These are phyloP conservation scores for Mycena capillaripes DNA, from an alignment of 768 basidiomycete genomes.

Conservation along the genomic window DNA sequence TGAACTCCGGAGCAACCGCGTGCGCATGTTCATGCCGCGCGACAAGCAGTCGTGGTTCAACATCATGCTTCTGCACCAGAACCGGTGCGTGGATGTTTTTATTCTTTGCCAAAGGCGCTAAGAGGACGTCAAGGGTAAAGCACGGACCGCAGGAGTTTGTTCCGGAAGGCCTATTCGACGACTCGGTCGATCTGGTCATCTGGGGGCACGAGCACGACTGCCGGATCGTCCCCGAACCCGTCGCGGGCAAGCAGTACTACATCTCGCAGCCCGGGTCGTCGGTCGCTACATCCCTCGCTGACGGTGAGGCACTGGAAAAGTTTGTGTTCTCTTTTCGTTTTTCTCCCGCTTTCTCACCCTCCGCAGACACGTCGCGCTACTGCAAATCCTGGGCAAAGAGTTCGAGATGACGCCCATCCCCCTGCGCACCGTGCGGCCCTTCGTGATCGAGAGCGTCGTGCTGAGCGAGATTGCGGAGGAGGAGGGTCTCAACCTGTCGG, in stretches of 20 bases:
- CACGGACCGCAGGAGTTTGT: slow-evolving; percentile 96
- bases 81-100: slow-evolving; percentile 71
- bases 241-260: slow-evolving; percentile 91
- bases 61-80: slow-evolving; percentile 93
- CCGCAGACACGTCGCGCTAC: slow-evolving; percentile 88
- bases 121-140: slow-evolving; percentile 76
- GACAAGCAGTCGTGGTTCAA: slow-evolving; percentile 97
- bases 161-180: slow-evolving; percentile 97
- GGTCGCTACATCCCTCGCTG: slow-evolving; percentile 93
- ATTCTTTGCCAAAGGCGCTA: neutral
- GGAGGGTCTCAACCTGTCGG: slow-evolving; percentile 80
- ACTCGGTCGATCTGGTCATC: slow-evolving; percentile 91
- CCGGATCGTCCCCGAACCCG: slow-evolving; percentile 89
- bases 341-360: slow-evolving; percentile 4
- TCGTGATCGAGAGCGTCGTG: slow-evolving; percentile 87
- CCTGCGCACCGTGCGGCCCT: slow-evolving; percentile 93
- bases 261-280: slow-evolving; percentile 97
- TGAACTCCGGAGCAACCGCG: slow-evolving; percentile 93
- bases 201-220: slow-evolving; percentile 99
- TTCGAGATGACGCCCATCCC: slow-evolving; percentile 90
- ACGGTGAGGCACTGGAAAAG: slow-evolving; percentile 95
- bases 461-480: slow-evolving; percentile 85
- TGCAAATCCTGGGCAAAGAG: slow-evolving; percentile 90
- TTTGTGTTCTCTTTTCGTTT: slow-evolving; percentile 47
- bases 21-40: slow-evolving; percentile 96